Base-by-base conservation (phyloP, 176 grass and related monocot genomes). In the Oryza brachyantha region DNA sequence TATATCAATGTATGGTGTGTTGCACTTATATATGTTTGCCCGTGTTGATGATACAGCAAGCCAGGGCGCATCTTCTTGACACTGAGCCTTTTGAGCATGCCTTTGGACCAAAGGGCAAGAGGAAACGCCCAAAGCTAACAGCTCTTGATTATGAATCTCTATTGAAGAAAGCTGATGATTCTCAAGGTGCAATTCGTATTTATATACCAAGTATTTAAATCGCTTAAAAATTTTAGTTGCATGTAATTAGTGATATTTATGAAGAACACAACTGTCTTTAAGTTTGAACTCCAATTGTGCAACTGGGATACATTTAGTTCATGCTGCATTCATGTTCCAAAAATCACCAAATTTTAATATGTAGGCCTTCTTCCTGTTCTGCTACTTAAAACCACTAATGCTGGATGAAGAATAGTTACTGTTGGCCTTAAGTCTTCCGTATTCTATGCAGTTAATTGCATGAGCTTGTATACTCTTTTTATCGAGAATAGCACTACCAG, bases 51-150 rank as follows among this genome's bases (percentile, higher is more conserved):
- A 76, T 90, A 68, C 85, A 98, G 95, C 89, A 94, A 88, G 89
- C 92, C 5, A 94, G 83, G 61, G 85, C 95, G 10, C 95, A 94
- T 85, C 85, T 98, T 79, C 92, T 98, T 85, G 90, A 98, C n/a
- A 80, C 79, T 10, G 77, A 98, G 62, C 85, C 92, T 61, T 98
- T 98, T 90, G 78, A 86, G 27, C 87, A 94, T 90, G 92, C 87
- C 61, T 97, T 97, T 84, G 95, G 95, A 54, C 95, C 95, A 21
- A 97, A 97, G 78, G 89, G 86, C 8, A 97, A 92, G 72, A 86
- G 94, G 80, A 97, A 94, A 73, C 81, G 87, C 13, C 91, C 94
- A 14, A 97, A 84, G 76, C 82, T 90, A 58, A 74, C 72, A 29
- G 61, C 85, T 60, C 61, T 82, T 38, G 94, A 92, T 45, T 97